Percentiles rank a stretch among this genome's conserved stretches.
phyloP scores from a whole-genome alignment of 345 rosid genomes.

The Chamaenerion angustifolium region DNA sequence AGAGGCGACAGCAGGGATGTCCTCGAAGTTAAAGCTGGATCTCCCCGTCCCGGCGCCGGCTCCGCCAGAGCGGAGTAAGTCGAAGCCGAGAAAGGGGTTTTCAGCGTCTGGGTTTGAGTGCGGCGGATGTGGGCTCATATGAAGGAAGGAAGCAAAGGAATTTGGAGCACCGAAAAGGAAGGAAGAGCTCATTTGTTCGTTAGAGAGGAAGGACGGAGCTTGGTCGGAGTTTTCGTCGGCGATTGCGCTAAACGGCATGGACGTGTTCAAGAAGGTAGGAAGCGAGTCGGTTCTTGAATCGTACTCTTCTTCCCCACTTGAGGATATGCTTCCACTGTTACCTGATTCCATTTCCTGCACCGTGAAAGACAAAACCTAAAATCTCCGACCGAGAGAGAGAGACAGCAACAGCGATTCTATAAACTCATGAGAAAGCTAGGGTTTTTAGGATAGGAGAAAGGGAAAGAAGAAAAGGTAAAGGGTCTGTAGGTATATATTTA shows the following conservation, averaged over 20 bases:
- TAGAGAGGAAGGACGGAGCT: not conserved
- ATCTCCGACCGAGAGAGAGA: too few relatives aligned
- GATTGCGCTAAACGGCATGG: too few relatives aligned
- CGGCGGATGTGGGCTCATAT: slow-evolving; percentile 1
- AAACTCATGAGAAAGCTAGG: not conserved
- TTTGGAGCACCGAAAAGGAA: slow-evolving; percentile 1
- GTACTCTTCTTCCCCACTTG: slow-evolving; percentile 56
- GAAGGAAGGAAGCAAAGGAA: not conserved
- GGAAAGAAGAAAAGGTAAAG: slow-evolving; percentile 11
- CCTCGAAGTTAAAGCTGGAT: too few relatives aligned
- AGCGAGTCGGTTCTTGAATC: slow-evolving; percentile 33
- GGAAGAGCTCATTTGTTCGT: slow-evolving; percentile 1
- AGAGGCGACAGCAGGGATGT: too few relatives aligned
- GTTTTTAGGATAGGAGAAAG: not conserved
- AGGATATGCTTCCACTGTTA: slow-evolving; percentile 62
- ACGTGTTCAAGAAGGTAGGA: slow-evolving; percentile 9
- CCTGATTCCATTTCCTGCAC: slow-evolving; percentile 53
- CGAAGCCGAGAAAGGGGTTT: slow-evolving; percentile 1
- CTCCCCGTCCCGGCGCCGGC: too few relatives aligned
- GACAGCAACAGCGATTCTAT: too few relatives aligned
- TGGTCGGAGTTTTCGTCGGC: too few relatives aligned
- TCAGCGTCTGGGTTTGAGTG: not conserved
- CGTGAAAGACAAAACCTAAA: not conserved
- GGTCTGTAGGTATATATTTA: slow-evolving; percentile 11
- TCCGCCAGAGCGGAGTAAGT: not conserved